A percentile compares a stretch with the other conserved stretches of the same genome.
phyloP scores from a whole-genome alignment of 495 filamentous ascomycete genomes.

The Neurospora discreta region DNA sequence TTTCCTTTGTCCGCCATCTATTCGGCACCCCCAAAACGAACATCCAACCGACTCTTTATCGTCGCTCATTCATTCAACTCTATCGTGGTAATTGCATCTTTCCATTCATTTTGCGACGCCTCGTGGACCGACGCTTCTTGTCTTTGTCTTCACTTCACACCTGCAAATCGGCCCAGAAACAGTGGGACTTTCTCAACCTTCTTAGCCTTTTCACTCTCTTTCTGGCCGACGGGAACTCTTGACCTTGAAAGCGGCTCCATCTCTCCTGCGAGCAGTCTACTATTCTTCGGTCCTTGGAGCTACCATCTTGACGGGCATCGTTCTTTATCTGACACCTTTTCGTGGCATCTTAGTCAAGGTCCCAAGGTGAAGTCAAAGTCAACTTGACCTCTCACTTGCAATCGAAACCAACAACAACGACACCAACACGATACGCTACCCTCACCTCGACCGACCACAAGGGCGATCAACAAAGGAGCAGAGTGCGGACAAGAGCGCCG shows the following conservation, averaged over 20 bases:
- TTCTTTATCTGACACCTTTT: neutral
- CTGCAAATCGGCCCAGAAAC: neutral
- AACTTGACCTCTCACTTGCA: neutral
- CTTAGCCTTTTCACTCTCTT: neutral
- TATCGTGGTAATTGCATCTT: neutral
- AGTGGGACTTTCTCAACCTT: neutral
- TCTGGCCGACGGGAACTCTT: neutral
- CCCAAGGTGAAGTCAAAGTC: neutral
- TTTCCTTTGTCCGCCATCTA: neutral
- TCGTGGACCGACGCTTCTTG: neutral
- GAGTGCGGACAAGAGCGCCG: neutral
- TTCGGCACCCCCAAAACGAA: neutral
- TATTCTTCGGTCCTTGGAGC: neutral
- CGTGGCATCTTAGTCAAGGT: neutral
- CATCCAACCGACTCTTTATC: neutral
- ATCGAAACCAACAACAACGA: neutral
- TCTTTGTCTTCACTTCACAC: neutral
- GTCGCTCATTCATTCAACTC: neutral
- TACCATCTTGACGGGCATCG: neutral
- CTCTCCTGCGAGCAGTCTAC: neutral
- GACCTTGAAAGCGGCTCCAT: neutral
- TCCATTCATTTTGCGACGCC: neutral
- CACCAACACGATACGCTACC: neutral
- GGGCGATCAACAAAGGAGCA: neutral
- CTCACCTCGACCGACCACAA: neutral